Evolutionary conservation across 129 eudicot species (phyloP).

Genomic region (Heracleum sosnowskyi): DNA sequence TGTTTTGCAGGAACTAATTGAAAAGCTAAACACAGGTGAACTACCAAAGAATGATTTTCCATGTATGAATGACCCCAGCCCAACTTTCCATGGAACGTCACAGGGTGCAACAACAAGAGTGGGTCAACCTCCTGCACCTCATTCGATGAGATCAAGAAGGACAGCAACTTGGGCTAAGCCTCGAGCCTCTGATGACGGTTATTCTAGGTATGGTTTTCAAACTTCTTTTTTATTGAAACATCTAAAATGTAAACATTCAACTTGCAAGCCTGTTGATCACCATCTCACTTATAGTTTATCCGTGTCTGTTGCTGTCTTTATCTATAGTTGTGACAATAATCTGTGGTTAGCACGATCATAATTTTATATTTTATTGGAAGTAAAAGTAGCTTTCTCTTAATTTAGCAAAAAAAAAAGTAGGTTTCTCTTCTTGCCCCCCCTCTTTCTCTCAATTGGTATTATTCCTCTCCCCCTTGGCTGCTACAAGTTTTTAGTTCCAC

Average conservation of each 20-base stretch:
- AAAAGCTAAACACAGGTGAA: conserved; percentile 38
- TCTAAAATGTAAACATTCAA: background rate
- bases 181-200: conserved; percentile 49
- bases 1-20: conserved; percentile 40
- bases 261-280: background rate
- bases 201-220: conserved; percentile 48
- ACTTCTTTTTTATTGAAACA: background rate
- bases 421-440: background rate
- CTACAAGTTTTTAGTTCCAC: background rate
- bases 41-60: conserved; percentile 44
- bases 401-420: too few species aligned
- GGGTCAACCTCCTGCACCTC: conserved; percentile 27
- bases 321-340: background rate
- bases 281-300: background rate
- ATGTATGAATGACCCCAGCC: conserved; percentile 39
- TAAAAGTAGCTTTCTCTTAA: background rate
- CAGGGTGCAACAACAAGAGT: conserved; percentile 28
- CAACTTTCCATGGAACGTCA: conserved; percentile 21
- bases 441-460: too few species aligned
- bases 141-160: conserved; percentile 76
- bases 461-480: background rate
- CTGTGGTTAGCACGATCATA: background rate
- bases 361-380: background rate
- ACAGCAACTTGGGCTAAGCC: conserved; percentile 75
- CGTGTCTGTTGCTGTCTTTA: background rate